Evolutionary conservation across 1,284 basidiomycete genomes (phyloP).

Genomic region (Grifola frondosa): DNA sequence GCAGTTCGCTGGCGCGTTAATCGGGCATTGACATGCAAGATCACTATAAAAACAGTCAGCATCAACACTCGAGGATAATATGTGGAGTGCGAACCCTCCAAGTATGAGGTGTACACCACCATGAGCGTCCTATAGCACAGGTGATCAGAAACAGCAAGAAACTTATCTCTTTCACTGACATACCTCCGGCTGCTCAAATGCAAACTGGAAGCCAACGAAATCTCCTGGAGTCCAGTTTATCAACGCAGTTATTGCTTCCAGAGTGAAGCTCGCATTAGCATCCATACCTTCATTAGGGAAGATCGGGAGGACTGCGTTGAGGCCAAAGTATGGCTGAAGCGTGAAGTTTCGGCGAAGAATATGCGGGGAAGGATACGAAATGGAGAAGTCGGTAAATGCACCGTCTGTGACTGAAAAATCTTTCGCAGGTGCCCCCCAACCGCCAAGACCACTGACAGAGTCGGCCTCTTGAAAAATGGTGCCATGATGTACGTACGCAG

Average conservation of each 20-base stretch:
- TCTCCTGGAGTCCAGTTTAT: constrained; percentile 33
- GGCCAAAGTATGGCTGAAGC: constrained; percentile 31
- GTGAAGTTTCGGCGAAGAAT: constrained; percentile 37
- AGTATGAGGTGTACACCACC: constrained; percentile 28
- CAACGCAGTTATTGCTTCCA: constrained; percentile 26
- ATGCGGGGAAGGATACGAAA: constrained; percentile 37
- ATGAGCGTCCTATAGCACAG: constrained; percentile 26
- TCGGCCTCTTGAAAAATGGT: constrained; percentile 31
- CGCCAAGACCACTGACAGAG: constrained; percentile 34
- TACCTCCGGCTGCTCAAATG: constrained; percentile 33
- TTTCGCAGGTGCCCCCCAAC: constrained; percentile 36
- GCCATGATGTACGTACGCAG: constrained; percentile 31
- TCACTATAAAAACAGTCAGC: constrained; percentile 19
- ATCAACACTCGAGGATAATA: no score
- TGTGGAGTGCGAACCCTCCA: constrained; percentile 29
- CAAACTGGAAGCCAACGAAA: constrained; percentile 35
- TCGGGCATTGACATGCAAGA: constrained; percentile 27
- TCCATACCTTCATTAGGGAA: constrained; percentile 21
- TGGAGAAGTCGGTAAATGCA: constrained; percentile 31
- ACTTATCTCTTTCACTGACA: no score
- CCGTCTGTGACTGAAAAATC: constrained; percentile 34
- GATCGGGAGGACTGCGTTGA: constrained; percentile 15
- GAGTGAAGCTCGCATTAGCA: constrained; percentile 34
- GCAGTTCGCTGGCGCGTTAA: constrained; percentile 22
- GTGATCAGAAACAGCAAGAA: no score